Percentiles rank a stretch among this genome's conserved stretches.
These are phyloP conservation scores for Acanthamoeba triangularis DNA, from an alignment of 208 protist species.

Conservation along the genomic window DNA sequence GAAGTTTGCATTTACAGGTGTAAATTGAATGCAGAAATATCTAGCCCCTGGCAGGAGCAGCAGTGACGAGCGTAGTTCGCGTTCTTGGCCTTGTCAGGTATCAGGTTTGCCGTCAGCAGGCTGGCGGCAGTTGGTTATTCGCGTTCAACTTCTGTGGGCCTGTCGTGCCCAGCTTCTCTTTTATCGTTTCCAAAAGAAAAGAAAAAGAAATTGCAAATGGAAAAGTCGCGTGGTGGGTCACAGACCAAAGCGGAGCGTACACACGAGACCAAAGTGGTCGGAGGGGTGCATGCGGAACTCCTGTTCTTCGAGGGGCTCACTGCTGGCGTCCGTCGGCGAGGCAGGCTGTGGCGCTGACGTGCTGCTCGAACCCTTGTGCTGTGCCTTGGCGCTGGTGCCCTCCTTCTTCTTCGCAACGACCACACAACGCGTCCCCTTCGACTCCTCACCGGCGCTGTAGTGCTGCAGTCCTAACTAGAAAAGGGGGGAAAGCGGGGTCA, in stretches of 20 bases:
- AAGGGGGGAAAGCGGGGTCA: no score
- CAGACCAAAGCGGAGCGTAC: not conserved
- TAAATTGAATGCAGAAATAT: no score
- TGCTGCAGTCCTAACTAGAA: not conserved
- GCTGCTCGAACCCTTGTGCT: not conserved
- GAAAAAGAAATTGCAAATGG: no score
- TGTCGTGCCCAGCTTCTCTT: no score
- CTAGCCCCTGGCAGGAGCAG: no score
- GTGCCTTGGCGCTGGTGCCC: not conserved
- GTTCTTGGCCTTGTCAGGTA: no score
- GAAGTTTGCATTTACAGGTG: not conserved
- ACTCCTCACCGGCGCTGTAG: conserved; percentile 32
- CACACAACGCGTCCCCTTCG: conserved; percentile 33
- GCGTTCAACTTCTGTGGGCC: no score
- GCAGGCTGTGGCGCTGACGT: not conserved
- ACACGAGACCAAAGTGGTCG: conserved; percentile 18
- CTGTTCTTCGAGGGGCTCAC: not conserved
- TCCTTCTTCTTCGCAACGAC: not conserved
- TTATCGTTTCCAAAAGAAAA: no score
- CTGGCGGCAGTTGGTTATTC: no score
- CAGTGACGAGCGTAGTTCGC: no score
- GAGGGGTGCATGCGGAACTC: conserved; percentile 1
- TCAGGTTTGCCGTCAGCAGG: no score
- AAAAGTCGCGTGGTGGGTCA: no score
- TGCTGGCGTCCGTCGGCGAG: not conserved